Evolutionary conservation across 441 rosid genomes (phyloP), one percentile per base, ranked within the genome.

Genomic region (Euphorbia schlechtendalii): DNA sequence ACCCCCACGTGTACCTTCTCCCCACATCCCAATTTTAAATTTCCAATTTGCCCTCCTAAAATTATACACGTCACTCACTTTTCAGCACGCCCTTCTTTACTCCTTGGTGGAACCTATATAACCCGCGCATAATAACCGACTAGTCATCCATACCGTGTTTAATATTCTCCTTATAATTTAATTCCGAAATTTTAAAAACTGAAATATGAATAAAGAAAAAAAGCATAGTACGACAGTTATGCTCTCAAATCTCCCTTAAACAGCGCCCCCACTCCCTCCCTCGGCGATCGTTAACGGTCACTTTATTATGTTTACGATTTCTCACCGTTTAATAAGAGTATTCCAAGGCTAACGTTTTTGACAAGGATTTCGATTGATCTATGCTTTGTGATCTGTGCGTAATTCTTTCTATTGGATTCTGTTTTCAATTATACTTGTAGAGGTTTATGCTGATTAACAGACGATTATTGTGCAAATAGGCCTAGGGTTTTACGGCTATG

Each of bases 251-350:
- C 82, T 82, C 67, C 82, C 82, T 80, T 24, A 59, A 72, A 40
- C 65, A n/a, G 12, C 49, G 49, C 28, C 68, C 40, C 66, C n/a
- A n/a, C n/a, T n/a, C n/a, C n/a, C n/a, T n/a, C n/a, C n/a, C n/a
- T n/a, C n/a, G n/a, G n/a, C n/a, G 65, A 66, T 17, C 71, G 61
- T 66, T 79, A 77, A 88, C 86, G 84, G 90, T 81, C 82, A 69
- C n/a, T 24, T 78, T 73, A 11, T 74, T 69, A 36, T 30, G 58
- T 17, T 54, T 63, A 61, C 2, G 5, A 13, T 0, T 3, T 13
- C 28, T 22, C 20, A 3, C 11, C 8, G 41, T 38, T 4, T 9
- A 15, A 56, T 57, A 54, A 49, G 18, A 3, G 28, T 38, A 18
- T 5, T 2, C 5, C 17, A 22, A 52, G 12, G 14, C 40, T 68